phyloP scores from a whole-genome alignment of 352 stramenopile species.

The Pythium phragmiticola region DNA sequence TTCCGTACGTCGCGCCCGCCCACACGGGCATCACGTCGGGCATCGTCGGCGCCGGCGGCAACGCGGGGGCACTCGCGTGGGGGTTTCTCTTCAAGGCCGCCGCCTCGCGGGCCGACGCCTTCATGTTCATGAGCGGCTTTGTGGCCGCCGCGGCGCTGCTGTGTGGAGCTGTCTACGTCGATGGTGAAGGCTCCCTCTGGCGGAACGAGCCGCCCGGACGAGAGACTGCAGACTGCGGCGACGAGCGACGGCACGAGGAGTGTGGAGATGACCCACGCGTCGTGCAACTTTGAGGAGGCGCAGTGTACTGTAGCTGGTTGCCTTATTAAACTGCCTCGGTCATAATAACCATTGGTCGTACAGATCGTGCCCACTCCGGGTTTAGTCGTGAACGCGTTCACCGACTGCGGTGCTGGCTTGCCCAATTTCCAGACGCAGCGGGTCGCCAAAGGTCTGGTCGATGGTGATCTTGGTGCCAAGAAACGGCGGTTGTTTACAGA shows the following conservation, averaged over 20 bases:
- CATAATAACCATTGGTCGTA: neutral
- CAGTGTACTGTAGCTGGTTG: too few relatives aligned
- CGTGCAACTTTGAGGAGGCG: neutral
- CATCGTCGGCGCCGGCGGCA: conserved; percentile 54
- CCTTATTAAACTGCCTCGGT: too few relatives aligned
- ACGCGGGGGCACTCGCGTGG: conserved; percentile 44
- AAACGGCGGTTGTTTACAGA: conserved; percentile 37
- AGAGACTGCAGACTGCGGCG: neutral
- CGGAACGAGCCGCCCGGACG: conserved; percentile 2
- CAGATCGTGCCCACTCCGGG: conserved; percentile 14
- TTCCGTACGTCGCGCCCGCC: conserved; percentile 48
- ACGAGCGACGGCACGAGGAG: neutral
- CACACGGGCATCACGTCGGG: conserved; percentile 45
- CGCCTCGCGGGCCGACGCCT: conserved; percentile 30
- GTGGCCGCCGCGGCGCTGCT: conserved; percentile 23
- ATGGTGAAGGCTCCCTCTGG: conserved; percentile 18
- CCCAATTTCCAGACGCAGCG: conserved; percentile 41
- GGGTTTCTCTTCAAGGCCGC: conserved; percentile 50
- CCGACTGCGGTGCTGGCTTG: conserved; percentile 10
- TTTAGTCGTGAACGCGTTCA: conserved; percentile 22
- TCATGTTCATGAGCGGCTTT: conserved; percentile 45
- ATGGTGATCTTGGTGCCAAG: conserved; percentile 43
- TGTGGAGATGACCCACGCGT: neutral
- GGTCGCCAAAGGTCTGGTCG: conserved; percentile 57
- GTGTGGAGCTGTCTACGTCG: conserved; percentile 11